Base-by-base conservation (phyloP, 2,329 filamentous ascomycete species). In the Sclerotinia nivalis region DNA sequence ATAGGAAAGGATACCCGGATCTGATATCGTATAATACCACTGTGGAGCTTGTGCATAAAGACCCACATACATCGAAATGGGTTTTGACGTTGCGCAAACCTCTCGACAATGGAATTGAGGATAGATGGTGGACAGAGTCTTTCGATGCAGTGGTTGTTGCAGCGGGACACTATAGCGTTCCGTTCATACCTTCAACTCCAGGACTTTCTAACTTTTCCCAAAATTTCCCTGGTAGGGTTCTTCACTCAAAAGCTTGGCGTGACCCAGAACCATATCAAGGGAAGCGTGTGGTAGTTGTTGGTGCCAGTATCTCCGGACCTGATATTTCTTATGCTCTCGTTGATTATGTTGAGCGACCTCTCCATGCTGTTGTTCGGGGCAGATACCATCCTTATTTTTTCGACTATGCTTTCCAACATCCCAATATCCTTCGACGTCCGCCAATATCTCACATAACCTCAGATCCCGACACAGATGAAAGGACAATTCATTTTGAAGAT, bases 191-290 rank as follows among this genome's bases (percentile, higher is more conserved):
- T 0, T 80, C 84, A 40, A 85, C 89, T 1, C 79, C 82, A 0
- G 90, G 90, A 0, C 82, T 92, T 3, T 76, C 81, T 12, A 80
- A 81, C 18, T 90, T 87, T 84, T 86, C 89, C 73, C 67, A 79
- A n/a, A 76, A 77, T 8, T 88, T 87, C 69, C 85, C 86, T 0
- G 82, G 81, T 0, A 77, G 80, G 1, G 84, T 92, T 22, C 84
- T 83, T 5, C 90, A 93, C 76, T 92, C 91, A 1, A 96, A 94
- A 78, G 87, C 87, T 72, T 96, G 92, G 76, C 86, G 92, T 9
- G 84, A 81, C 0, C 86, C 91, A 0, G 84, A 88, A 20, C 77
- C 81, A 2, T 94, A 88, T 75, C 76, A 76, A 1, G 83, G 82
- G 37, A 88, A 89, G 69, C 70, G 75, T 71, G 75, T 90, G 0